A percentile compares a stretch with the other conserved stretches of the same genome.
These are phyloP conservation scores for Solanum hybrid DNA, from an alignment of 305 asterid genomes.

Conservation along the genomic window DNA sequence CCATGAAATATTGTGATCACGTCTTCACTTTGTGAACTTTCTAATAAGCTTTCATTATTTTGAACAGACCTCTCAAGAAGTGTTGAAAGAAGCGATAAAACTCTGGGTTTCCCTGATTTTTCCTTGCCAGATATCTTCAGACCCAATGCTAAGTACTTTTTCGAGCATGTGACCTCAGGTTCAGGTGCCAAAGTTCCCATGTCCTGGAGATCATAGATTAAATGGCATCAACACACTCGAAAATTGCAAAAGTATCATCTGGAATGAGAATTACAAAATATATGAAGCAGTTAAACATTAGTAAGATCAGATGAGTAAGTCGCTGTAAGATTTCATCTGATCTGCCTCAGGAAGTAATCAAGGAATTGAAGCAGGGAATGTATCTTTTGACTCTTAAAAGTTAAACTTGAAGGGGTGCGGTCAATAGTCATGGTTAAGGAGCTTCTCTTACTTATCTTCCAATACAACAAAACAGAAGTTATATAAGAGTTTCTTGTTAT, in stretches of 20 bases:
- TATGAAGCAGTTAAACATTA: not conserved
- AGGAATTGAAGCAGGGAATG: not conserved
- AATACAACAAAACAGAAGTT: not conserved
- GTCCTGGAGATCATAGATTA: conserved; percentile 24
- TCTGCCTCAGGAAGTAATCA: not conserved
- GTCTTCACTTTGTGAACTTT: conserved; percentile 45
- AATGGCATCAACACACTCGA: not conserved
- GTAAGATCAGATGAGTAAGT: not conserved
- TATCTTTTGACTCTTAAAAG: not conserved
- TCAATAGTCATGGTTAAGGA: not conserved
- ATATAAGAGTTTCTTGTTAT: not conserved
- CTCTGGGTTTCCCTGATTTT: conserved; percentile 47
- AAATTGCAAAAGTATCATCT: not conserved
- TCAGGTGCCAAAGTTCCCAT: conserved; percentile 55
- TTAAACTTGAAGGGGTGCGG: not conserved
- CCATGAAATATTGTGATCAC: conserved; percentile 71
- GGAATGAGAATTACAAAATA: not conserved
- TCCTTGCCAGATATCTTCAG: conserved; percentile 38
- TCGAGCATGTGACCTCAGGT: conserved; percentile 23
- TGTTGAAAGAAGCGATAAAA: conserved; percentile 51
- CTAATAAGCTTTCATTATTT: conserved; percentile 47
- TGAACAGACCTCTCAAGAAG: conserved; percentile 62
- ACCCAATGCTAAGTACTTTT: conserved; percentile 43
- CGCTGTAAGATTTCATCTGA: too few species aligned
- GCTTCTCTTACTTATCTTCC: not conserved